These are phyloP conservation scores for Leavenworthia alabamica DNA, from an alignment of 345 rosid species.

Conservation along the genomic window DNA sequence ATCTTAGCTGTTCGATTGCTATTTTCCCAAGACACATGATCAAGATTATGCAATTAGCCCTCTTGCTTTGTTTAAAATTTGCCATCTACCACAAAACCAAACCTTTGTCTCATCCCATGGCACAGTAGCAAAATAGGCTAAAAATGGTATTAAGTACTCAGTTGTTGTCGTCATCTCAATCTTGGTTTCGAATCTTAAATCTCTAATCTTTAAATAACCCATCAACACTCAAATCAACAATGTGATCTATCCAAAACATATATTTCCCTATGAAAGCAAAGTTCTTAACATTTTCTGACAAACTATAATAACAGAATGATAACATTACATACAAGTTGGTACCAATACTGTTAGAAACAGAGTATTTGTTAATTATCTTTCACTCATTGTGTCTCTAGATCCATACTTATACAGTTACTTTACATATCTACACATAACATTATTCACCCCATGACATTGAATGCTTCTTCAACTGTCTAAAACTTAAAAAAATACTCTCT, in stretches of 20 bases:
- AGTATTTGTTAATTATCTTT: neutral
- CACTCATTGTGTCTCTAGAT: neutral
- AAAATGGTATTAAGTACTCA: neutral
- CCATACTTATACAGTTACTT: slow-evolving; percentile 15
- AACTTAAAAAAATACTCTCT: neutral
- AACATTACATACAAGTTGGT: slow-evolving; percentile 14
- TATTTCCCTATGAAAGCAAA: neutral
- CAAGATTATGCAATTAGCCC: slow-evolving; percentile 16
- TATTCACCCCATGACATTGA: slow-evolving; percentile 27
- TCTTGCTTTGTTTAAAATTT: neutral
- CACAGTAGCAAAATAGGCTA: neutral
- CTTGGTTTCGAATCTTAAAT: neutral
- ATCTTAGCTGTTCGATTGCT: slow-evolving; percentile 13
- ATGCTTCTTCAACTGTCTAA: slow-evolving; percentile 19
- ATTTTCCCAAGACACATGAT: slow-evolving; percentile 4
- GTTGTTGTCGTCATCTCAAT: neutral
- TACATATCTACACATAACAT: slow-evolving; percentile 2
- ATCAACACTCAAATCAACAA: neutral
- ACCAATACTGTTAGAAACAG: neutral
- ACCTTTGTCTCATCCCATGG: slow-evolving; percentile 3
- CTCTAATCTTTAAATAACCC: neutral
- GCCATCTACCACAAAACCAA: neutral
- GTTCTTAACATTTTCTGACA: neutral
- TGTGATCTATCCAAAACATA: neutral
- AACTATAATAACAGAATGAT: slow-evolving; percentile 14